phyloP scores from a whole-genome alignment of 257 asterid species.

The Salvia miltiorrhiza region DNA sequence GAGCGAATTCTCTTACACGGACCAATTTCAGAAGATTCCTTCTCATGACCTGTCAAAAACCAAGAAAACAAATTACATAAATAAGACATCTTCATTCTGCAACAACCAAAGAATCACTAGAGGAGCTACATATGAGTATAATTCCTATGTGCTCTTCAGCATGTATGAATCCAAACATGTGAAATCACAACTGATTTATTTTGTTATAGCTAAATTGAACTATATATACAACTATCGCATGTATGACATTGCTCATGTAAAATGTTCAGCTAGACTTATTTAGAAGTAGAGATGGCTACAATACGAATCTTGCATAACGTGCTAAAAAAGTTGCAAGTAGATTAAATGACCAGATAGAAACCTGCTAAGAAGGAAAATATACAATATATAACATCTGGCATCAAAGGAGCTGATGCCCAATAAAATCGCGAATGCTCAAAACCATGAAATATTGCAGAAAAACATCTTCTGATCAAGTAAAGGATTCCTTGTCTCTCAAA shows the following conservation, averaged over 20 bases:
- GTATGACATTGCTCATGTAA: neutral
- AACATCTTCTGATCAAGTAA: too few species aligned
- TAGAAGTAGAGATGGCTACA: too few species aligned
- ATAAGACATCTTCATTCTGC: neutral
- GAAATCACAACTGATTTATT: neutral
- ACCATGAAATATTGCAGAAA: too few species aligned
- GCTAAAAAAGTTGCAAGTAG: too few species aligned
- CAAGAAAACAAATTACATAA: neutral
- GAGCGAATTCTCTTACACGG: constrained; percentile 87
- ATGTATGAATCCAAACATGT: neutral
- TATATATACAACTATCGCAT: neutral
- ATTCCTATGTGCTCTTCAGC: neutral
- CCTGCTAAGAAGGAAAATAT: too few species aligned
- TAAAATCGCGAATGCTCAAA: neutral
- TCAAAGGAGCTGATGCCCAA: neutral
- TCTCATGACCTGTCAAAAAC: constrained; percentile 77
- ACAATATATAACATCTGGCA: too few species aligned
- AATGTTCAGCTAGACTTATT: neutral
- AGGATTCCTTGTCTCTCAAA: too few species aligned
- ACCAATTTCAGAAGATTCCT: constrained; percentile 81
- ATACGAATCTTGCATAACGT: too few species aligned
- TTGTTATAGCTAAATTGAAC: neutral
- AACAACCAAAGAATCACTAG: neutral
- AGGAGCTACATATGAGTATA: neutral
- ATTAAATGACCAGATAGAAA: too few species aligned